A percentile compares a stretch with the other conserved stretches of the same genome.
Conservation (phyloP, 2,329 filamentous ascomycete genomes). For the Lachnellula arida region DNA sequence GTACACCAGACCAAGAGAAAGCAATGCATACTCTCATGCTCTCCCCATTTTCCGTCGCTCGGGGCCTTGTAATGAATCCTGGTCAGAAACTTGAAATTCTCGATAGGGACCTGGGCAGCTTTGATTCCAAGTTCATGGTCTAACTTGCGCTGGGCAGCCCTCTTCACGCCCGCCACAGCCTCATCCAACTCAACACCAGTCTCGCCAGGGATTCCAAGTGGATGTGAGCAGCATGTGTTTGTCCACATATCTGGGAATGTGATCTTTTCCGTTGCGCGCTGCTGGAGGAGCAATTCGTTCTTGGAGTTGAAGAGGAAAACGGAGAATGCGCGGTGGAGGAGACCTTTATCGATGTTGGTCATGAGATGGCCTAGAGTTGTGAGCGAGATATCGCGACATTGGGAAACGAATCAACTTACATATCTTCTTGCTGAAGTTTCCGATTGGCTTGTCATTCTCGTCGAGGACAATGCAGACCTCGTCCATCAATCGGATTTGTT, state of each 20-base stretch:
- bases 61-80: constrained; percentile 98
- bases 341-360: constrained; percentile 95
- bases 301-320: constrained; percentile 96
- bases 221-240: constrained; percentile 98
- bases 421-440: constrained; percentile 95
- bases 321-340: constrained; percentile 95
- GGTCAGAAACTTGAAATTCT: constrained; percentile 90
- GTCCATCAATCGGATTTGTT: constrained; percentile 98
- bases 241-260: constrained; percentile 99
- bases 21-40: constrained; percentile 80
- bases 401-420: constrained; percentile 54
- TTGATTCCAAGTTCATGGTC: constrained; percentile 94
- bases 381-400: constrained; percentile 11
- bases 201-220: constrained; percentile 85
- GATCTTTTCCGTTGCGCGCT: constrained; percentile 94
- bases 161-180: constrained; percentile 80
- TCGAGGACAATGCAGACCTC: constrained; percentile 97
- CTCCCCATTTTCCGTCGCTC: constrained; percentile 96
- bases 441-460: constrained; percentile 86
- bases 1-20: neutral
- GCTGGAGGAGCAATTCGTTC: constrained; percentile 89
- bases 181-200: constrained; percentile 77
- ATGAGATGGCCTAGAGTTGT: constrained; percentile 76
- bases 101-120: constrained; percentile 79
- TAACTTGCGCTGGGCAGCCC: constrained; percentile 87